Conservation (phyloP, 345 rosid genomes). For the Cardamine chenopodiifolia region DNA sequence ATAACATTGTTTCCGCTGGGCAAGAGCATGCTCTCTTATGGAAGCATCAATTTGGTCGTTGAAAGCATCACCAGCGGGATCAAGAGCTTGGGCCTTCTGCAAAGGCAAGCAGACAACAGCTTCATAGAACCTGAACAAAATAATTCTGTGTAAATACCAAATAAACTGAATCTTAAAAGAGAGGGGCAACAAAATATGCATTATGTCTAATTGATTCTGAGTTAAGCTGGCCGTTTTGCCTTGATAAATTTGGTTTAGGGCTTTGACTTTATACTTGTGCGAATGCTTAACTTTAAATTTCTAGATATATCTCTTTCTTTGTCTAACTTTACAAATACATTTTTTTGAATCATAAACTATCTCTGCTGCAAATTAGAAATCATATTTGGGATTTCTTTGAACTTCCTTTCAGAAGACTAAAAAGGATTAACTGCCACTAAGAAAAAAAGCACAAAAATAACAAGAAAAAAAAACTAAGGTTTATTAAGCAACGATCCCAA, state of each 20-base stretch:
- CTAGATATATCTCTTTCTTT: neutral
- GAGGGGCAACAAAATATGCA: conserved; percentile 10
- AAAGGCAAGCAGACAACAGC: conserved; percentile 93
- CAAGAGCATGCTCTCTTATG: conserved; percentile 70
- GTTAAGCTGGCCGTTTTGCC: conserved; percentile 2
- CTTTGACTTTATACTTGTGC: neutral
- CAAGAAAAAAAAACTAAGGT: neutral
- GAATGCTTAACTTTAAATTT: conserved; percentile 16
- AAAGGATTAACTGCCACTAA: conserved; percentile 11
- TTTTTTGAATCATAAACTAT: conserved; percentile 7
- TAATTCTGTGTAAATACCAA: conserved; percentile 3
- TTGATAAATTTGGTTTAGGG: neutral
- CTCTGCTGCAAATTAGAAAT: neutral
- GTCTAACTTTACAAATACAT: neutral
- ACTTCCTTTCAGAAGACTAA: conserved; percentile 10
- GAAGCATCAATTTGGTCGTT: conserved; percentile 87
- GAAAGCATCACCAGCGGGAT: conserved; percentile 91
- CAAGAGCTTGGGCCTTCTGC: conserved; percentile 91
- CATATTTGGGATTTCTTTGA: neutral
- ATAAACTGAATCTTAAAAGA: conserved; percentile 8
- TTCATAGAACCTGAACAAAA: conserved; percentile 85
- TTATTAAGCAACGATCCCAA: neutral
- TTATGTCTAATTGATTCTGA: neutral
- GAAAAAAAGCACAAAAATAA: conserved; percentile 14
- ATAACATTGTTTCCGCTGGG: conserved; percentile 87